phyloP scores from a whole-genome alignment of 148 eudicot species.

The Mesembryanthemum crystallinum region DNA sequence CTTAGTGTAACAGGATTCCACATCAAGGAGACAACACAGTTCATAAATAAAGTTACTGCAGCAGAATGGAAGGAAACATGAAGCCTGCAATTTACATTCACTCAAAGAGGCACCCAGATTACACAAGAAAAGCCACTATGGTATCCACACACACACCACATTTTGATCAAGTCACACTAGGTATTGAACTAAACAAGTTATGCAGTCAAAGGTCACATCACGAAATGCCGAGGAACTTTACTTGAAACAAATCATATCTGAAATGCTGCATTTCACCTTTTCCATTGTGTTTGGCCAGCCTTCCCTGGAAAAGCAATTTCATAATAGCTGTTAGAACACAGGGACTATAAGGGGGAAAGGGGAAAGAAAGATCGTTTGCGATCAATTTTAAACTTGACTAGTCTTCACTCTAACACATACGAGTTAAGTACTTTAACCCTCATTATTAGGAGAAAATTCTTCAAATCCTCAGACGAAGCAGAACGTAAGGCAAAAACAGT shows the following conservation, averaged over 20 bases:
- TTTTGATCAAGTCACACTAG: conserved; percentile 20
- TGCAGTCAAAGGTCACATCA: conserved; percentile 20
- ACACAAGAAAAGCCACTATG: conserved; percentile 28
- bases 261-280: conserved; percentile 36
- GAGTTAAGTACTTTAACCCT: too few species aligned
- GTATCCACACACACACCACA: conserved; percentile 33
- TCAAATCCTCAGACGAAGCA: too few species aligned
- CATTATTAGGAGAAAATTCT: too few species aligned
- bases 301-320: conserved; percentile 35
- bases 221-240: conserved; percentile 17
- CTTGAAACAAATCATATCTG: conserved; percentile 4
- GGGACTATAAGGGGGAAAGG: too few species aligned
- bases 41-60: conserved; percentile 14
- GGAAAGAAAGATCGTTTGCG: too few species aligned
- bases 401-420: not conserved
- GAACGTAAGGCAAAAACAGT: not conserved
- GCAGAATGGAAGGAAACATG: conserved; percentile 18
- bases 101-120: conserved; percentile 30
- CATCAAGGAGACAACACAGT: conserved; percentile 14
- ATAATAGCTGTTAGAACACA: conserved; percentile 9
- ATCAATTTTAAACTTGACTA: not conserved
- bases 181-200: conserved; percentile 17
- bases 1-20: conserved; percentile 18
- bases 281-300: conserved; percentile 40
- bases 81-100: conserved; percentile 46